These are phyloP conservation scores for Withania somnifera DNA, from an alignment of 305 asterid genomes.

Conservation along the genomic window DNA sequence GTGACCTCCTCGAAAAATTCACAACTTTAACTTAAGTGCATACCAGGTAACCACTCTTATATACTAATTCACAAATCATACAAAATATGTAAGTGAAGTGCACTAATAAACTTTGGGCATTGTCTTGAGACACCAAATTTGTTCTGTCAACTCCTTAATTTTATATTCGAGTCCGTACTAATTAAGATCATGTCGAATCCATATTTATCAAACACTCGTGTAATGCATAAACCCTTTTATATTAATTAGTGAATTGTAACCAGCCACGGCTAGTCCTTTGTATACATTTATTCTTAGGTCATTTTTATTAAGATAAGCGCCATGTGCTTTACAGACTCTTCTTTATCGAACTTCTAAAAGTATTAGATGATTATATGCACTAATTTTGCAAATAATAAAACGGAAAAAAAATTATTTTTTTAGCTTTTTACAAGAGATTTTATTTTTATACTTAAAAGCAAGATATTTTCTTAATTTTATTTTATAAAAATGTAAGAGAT, in stretches of 20 bases:
- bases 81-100: too few relatives aligned
- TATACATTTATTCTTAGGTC: neutral
- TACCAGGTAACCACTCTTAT: too few relatives aligned
- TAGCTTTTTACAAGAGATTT: too few relatives aligned
- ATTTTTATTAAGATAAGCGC: slow-evolving; percentile 2
- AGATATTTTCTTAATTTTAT: too few relatives aligned
- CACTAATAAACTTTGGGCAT: neutral
- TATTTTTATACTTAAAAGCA: too few relatives aligned
- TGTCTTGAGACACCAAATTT: neutral
- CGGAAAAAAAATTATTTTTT: too few relatives aligned
- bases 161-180: neutral
- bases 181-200: slow-evolving; percentile 2
- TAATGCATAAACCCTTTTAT: neutral
- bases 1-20: too few relatives aligned
- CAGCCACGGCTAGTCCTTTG: neutral
- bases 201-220: neutral
- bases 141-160: neutral
- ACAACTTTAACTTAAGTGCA: too few relatives aligned
- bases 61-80: too few relatives aligned
- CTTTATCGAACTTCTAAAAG: neutral
- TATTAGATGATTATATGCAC: neutral
- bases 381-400: neutral
- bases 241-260: neutral
- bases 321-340: slow-evolving; percentile 21
- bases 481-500: too few relatives aligned